Conservation (phyloP, 371 early-diverging fungal species). For the Blakeslea trispora region DNA sequence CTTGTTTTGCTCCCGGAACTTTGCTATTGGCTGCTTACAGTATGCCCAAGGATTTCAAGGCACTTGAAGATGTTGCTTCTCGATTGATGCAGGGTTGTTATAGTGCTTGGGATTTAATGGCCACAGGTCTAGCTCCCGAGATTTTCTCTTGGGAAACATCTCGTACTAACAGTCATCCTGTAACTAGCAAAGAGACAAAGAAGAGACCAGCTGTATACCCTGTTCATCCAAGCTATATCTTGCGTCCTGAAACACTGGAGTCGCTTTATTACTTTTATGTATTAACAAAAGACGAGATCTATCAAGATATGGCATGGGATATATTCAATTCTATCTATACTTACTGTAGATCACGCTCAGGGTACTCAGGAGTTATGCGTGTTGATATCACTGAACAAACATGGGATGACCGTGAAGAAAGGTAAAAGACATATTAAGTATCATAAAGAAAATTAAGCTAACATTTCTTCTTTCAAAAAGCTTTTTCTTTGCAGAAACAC, state of each 20-base stretch:
- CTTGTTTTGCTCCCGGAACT: slow-evolving; percentile 46
- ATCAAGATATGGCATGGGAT: slow-evolving; percentile 74
- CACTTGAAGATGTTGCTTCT: slow-evolving; percentile 29
- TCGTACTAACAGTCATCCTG: neutral
- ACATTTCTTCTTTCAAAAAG: too few species aligned
- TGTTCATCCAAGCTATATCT: slow-evolving; percentile 34
- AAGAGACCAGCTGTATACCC: slow-evolving; percentile 28
- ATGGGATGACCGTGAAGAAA: slow-evolving; percentile 53
- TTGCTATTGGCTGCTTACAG: slow-evolving; percentile 36
- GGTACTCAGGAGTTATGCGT: slow-evolving; percentile 38
- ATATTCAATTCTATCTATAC: slow-evolving; percentile 58
- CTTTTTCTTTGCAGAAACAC: slow-evolving; percentile 91
- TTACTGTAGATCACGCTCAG: slow-evolving; percentile 44
- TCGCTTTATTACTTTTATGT: slow-evolving; percentile 73
- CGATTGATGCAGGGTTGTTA: slow-evolving; percentile 43
- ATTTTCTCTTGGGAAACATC: slow-evolving; percentile 34
- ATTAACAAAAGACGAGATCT: slow-evolving; percentile 66
- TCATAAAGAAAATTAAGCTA: too few species aligned
- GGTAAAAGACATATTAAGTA: slow-evolving; percentile 23
- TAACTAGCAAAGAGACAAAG: slow-evolving; percentile 9
- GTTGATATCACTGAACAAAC: slow-evolving; percentile 30
- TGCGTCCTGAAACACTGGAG: slow-evolving; percentile 74
- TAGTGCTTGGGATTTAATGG: slow-evolving; percentile 40
- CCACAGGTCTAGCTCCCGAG: slow-evolving; percentile 48
- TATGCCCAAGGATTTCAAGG: slow-evolving; percentile 26